phyloP scores from a whole-genome alignment of 148 eudicot species.

The Drosera capensis region DNA sequence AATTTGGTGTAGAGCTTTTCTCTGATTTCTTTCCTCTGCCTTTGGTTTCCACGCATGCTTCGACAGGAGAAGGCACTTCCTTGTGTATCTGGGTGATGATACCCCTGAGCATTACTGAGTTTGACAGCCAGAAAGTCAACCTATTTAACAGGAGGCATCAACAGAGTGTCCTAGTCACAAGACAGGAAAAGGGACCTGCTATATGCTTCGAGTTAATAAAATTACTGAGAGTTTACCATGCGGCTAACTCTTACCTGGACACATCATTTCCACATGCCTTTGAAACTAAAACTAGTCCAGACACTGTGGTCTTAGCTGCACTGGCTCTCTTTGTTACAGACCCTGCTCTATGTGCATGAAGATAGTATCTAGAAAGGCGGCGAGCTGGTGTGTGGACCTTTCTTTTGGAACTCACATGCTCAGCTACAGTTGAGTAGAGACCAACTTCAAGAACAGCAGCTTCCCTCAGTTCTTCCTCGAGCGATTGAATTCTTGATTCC shows the following conservation, averaged over 20 bases:
- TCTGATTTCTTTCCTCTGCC: constrained; percentile 17
- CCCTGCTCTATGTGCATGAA: constrained; percentile 34
- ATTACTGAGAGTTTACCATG: no score
- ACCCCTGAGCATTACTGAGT: constrained; percentile 56
- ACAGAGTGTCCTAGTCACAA: no score
- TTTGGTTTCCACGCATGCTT: constrained; percentile 11
- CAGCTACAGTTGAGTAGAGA: constrained; percentile 54
- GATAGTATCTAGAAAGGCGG: constrained; percentile 59
- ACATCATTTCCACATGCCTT: constrained; percentile 87
- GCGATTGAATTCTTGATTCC: constrained; percentile 44
- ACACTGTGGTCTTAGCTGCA: constrained; percentile 51
- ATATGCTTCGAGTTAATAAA: no score
- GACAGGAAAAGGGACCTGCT: no score
- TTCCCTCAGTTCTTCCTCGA: constrained; percentile 77
- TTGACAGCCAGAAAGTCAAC: constrained; percentile 86
- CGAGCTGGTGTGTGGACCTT: constrained; percentile 83
- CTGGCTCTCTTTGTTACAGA: constrained; percentile 43
- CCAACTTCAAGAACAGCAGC: constrained; percentile 58
- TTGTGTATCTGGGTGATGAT: constrained; percentile 43
- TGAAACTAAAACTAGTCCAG: constrained; percentile 68
- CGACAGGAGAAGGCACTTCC: constrained; percentile 15
- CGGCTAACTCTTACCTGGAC: constrained; percentile 46
- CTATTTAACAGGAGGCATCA: constrained; percentile 16
- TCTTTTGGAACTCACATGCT: constrained; percentile 65
- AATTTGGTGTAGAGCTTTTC: constrained; percentile 20